Conservation (phyloP, 2,329 filamentous ascomycete species). For the Diaporthe vaccinii region DNA sequence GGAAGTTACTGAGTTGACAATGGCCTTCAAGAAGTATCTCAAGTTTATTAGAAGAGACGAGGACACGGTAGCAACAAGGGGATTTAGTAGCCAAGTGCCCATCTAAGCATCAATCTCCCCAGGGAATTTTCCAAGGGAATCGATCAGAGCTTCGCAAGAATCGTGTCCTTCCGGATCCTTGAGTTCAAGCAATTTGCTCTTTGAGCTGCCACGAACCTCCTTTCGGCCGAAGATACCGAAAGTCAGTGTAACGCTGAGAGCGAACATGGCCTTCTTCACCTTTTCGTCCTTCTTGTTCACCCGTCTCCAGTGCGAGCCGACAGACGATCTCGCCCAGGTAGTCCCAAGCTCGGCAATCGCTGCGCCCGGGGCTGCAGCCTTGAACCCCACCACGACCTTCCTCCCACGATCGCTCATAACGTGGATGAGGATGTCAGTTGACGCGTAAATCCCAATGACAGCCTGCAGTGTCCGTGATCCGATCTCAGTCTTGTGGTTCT, state of each 20-base stretch:
- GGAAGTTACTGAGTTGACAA: too few species aligned
- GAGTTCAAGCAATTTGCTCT: not conserved
- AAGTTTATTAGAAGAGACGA: too few species aligned
- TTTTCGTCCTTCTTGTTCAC: not conserved
- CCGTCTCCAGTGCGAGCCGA: not conserved
- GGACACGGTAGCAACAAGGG: too few species aligned
- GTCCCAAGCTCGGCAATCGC: not conserved
- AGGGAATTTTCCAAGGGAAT: not conserved
- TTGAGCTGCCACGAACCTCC: not conserved
- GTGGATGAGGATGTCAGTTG: not conserved
- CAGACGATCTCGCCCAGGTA: not conserved
- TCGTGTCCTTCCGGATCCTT: not conserved
- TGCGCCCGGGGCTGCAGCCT: not conserved
- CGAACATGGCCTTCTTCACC: not conserved
- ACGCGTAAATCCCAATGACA: not conserved
- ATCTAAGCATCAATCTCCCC: not conserved
- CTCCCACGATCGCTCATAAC: not conserved
- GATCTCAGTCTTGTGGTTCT: not conserved
- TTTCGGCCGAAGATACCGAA: not conserved
- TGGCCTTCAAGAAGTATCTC: too few species aligned
- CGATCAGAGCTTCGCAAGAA: not conserved
- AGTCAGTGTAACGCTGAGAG: not conserved
- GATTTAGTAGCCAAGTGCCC: too few species aligned
- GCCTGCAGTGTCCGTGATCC: not conserved
- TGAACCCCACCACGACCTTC: slow-evolving; percentile 2